Base-by-base conservation (phyloP, 768 basidiomycete genomes). In the Dendrothele bispora region DNA sequence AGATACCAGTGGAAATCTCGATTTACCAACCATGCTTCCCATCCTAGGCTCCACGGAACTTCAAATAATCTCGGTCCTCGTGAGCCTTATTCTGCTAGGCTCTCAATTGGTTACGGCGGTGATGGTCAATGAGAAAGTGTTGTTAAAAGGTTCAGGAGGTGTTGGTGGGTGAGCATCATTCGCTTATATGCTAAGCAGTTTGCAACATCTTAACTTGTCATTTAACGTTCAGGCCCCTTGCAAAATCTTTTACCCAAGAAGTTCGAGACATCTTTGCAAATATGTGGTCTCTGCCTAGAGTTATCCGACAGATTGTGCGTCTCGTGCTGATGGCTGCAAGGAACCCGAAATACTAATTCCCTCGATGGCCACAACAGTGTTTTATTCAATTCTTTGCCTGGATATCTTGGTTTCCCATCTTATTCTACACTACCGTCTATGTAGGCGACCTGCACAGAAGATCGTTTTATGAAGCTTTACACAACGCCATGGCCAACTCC, bases 401-500 rank as follows among this genome's bases (percentile, higher is more conserved):
- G 84, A 74, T 94, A 50, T 88, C 82, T 7, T 98, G 95, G 95
- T 97, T 95, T 59, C 94, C 95, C 0, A 69, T 93, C 21, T 73
- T 95, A 1, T 94, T 95, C 67, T 95, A 92, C 70, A 86, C 84
- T 3, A 87, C 88, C 1, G 71, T 91, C 21, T 98, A 93, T 67
- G 77, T 97, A 45, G 89, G 90, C 10, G 95, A 95, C 56, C 75
- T 95, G 10, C 83, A 97, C 72, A 88, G 83, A 51, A 72, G 68
- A 3, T 55, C 73, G 7, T 74, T 69, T 11, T 66, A 60, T 28
- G 51, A 55, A 22, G 63, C 51, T 37, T 55, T 20, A 24, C 36
- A 39, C 54, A 17, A 24, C 35, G 22, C 10, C n/a, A 21, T 18
- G 20, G 38, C 15, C 51, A n/a, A 24, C 51, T 34, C 21, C 38